Evolutionary conservation across 495 filamentous ascomycete genomes (phyloP).

Genomic region (Aspergillus olivimuriae): DNA sequence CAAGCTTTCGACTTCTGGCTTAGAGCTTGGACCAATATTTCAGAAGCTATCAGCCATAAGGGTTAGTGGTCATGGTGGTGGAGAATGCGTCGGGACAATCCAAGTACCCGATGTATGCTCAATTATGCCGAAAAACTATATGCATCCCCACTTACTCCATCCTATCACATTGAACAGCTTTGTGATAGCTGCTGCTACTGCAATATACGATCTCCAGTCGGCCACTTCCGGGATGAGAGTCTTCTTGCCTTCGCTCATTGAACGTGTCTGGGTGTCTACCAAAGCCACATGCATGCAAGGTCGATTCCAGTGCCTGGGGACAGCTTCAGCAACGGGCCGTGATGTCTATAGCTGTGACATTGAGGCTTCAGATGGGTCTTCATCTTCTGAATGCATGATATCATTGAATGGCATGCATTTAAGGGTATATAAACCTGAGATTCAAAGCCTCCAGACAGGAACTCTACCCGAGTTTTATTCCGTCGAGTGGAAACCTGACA

Average conservation of each 20-base stretch:
- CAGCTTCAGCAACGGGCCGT: not conserved
- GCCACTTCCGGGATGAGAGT: not conserved
- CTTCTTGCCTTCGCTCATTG: not conserved
- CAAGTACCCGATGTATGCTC: not conserved
- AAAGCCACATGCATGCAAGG: not conserved
- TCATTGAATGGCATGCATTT: too few relatives aligned
- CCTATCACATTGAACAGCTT: not conserved
- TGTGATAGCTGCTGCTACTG: not conserved
- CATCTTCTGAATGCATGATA: not conserved
- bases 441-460: too few relatives aligned
- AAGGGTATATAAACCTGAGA: too few relatives aligned
- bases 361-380: not conserved
- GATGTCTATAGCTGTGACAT: not conserved
- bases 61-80: not conserved
- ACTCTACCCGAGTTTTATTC: not conserved
- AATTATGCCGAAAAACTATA: not conserved
- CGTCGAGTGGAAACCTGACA: not conserved
- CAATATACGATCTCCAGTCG: not conserved
- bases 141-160: not conserved
- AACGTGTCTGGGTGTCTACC: not conserved
- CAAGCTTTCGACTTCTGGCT: not conserved
- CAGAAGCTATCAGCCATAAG: not conserved
- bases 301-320: not conserved
- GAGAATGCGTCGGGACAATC: not conserved
- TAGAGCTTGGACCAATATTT: not conserved